These are phyloP conservation scores for Peterozyma toletana DNA, from an alignment of 805 yeast genomes.

Conservation along the genomic window DNA sequence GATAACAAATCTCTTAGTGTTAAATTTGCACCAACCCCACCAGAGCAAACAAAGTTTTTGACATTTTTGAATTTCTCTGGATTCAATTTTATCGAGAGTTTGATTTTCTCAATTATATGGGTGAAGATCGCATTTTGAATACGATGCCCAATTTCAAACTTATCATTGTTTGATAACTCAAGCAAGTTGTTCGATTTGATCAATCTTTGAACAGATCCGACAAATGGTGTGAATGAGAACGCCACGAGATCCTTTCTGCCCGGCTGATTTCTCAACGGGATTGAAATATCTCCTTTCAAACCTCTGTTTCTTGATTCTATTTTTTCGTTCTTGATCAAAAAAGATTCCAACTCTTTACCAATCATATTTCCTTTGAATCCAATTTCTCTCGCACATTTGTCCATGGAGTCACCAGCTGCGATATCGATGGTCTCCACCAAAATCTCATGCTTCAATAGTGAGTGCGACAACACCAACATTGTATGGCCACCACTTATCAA, in stretches of 20 bases:
- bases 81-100: constrained; percentile 36
- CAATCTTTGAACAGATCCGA: constrained; percentile 19
- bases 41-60: constrained; percentile 69
- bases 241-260: constrained; percentile 36
- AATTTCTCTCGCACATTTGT: constrained; percentile 82
- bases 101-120: constrained; percentile 64
- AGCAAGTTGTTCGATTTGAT: background rate
- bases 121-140: constrained; percentile 62
- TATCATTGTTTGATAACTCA: constrained; percentile 15
- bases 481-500: constrained; percentile 95
- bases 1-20: constrained; percentile 42
- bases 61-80: constrained; percentile 27
- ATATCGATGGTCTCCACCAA: constrained; percentile 74
- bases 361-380: constrained; percentile 80
- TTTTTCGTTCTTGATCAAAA: constrained; percentile 27
- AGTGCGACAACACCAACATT: constrained; percentile 63
- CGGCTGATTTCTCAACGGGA: constrained; percentile 45
- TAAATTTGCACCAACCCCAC: constrained; percentile 87
- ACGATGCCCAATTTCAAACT: constrained; percentile 44
- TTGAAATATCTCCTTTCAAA: constrained; percentile 22
- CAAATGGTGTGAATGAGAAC: constrained; percentile 76
- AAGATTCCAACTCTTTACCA: constrained; percentile 73
- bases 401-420: constrained; percentile 91
- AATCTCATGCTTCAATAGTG: constrained; percentile 61
- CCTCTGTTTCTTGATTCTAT: constrained; percentile 7